Evolutionary conservation across 2,329 filamentous ascomycete genomes (phyloP).

Genomic region (Epichloe typhina): DNA sequence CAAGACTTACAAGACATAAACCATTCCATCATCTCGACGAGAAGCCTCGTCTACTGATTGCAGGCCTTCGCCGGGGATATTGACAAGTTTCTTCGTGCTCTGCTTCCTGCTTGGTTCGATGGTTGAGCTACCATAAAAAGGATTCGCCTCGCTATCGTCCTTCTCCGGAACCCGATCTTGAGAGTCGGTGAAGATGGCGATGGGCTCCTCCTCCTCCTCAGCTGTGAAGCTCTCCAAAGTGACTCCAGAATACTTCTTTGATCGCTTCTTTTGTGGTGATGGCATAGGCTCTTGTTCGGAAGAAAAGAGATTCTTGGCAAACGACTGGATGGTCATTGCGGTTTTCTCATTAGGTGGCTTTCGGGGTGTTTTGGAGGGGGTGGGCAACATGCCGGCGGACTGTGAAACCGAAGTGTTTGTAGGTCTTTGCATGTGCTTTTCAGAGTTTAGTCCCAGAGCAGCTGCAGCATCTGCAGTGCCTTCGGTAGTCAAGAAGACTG

Average conservation of each 20-base stretch:
- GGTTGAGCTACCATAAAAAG: constrained; percentile 46
- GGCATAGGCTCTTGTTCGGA: constrained; percentile 44
- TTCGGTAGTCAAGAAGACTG: constrained; percentile 31
- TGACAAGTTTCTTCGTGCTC: constrained; percentile 41
- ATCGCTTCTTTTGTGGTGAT: constrained; percentile 43
- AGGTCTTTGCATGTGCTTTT: constrained; percentile 15
- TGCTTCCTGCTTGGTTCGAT: constrained; percentile 32
- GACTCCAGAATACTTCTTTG: constrained; percentile 42
- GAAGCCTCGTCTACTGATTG: constrained; percentile 50
- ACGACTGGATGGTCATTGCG: constrained; percentile 35
- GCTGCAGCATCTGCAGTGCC: constrained; percentile 29
- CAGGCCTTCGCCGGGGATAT: constrained; percentile 42
- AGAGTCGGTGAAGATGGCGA: constrained; percentile 66
- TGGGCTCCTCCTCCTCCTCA: constrained; percentile 43
- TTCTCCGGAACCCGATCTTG: constrained; percentile 62
- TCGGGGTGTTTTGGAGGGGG: constrained; percentile 68
- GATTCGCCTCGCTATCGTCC: constrained; percentile 55
- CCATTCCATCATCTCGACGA: constrained; percentile 55
- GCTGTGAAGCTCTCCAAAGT: constrained; percentile 44
- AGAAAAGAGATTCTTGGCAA: constrained; percentile 52
- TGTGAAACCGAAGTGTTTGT: constrained; percentile 17
- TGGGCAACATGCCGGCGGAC: constrained; percentile 51
- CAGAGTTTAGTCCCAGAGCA: constrained; percentile 23
- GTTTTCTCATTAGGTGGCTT: constrained; percentile 43
- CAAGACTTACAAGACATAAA: constrained; percentile 64